These are phyloP conservation scores for Grosmannia penicillata DNA, from an alignment of 2,329 filamentous ascomycete genomes.

Conservation along the genomic window DNA sequence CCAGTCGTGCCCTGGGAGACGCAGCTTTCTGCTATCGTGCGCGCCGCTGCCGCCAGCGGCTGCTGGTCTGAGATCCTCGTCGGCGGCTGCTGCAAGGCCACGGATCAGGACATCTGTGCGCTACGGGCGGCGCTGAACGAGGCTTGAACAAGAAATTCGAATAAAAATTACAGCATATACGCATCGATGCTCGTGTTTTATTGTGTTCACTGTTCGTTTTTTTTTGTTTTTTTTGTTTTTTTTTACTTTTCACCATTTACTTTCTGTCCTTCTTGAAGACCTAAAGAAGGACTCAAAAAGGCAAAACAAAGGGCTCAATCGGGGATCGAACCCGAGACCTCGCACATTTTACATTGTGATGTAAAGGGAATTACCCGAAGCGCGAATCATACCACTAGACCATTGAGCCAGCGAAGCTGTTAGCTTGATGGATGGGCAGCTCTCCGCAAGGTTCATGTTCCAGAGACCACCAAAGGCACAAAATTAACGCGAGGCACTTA, in stretches of 20 bases:
- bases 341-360: conserved; percentile 10
- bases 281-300: conserved; percentile 3
- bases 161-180: too few relatives aligned
- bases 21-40: conserved; percentile 26
- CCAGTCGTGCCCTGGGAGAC: conserved; percentile 28
- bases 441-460: too few relatives aligned
- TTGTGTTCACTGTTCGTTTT: too few relatives aligned
- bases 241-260: too few relatives aligned
- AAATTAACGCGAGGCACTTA: too few relatives aligned
- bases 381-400: conserved; percentile 13
- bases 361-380: conserved; percentile 11
- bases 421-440: too few relatives aligned
- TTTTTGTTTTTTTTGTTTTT: too few relatives aligned
- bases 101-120: conserved; percentile 14
- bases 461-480: background rate
- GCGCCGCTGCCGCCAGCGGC: conserved; percentile 19
- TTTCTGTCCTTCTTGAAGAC: too few relatives aligned
- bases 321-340: conserved; percentile 13
- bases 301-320: conserved; percentile 9
- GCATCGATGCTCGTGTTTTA: too few relatives aligned
- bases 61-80: conserved; percentile 32
- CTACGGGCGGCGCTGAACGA: background rate
- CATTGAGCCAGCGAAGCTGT: conserved; percentile 12
- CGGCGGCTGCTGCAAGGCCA: conserved; percentile 38
- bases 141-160: too few relatives aligned